phyloP scores from a whole-genome alignment of 768 basidiomycete species.

The Mycena galericulata region DNA sequence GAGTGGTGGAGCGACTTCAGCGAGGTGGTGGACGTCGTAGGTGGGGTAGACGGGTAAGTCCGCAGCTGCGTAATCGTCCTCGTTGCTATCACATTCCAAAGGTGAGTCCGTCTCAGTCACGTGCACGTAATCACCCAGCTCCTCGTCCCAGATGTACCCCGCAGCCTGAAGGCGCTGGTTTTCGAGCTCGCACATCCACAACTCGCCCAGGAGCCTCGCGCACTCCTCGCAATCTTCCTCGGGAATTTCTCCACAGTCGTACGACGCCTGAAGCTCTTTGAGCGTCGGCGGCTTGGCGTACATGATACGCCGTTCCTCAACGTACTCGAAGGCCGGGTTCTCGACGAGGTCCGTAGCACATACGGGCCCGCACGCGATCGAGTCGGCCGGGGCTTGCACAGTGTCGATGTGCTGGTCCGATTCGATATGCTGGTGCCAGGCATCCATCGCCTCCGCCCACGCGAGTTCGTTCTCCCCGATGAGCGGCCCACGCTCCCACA shows the following conservation, averaged over 20 bases:
- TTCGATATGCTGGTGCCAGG: neutral
- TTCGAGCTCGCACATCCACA: constrained; percentile 9
- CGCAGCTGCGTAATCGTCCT: neutral
- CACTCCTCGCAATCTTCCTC: neutral
- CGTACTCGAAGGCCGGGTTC: no score
- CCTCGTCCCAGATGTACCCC: constrained; percentile 7
- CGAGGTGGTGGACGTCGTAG: no score
- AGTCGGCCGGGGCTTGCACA: neutral
- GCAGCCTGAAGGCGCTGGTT: neutral
- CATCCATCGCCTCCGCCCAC: neutral
- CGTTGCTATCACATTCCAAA: neutral
- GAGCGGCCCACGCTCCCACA: neutral
- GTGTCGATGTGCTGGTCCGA: no score
- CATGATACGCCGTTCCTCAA: no score
- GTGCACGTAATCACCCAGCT: neutral
- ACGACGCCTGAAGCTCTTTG: neutral
- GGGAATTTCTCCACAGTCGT: neutral
- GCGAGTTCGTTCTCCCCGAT: neutral
- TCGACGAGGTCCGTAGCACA: no score
- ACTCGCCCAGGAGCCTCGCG: neutral
- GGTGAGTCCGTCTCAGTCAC: neutral
- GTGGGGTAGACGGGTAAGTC: neutral
- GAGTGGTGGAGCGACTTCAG: no score
- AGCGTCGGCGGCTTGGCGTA: neutral
- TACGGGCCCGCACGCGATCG: neutral